A percentile compares a stretch with the other conserved stretches of the same genome.
Evolutionary conservation across 139 green algal genomes (phyloP).

Genomic region (Coccomyxa sp.): DNA sequence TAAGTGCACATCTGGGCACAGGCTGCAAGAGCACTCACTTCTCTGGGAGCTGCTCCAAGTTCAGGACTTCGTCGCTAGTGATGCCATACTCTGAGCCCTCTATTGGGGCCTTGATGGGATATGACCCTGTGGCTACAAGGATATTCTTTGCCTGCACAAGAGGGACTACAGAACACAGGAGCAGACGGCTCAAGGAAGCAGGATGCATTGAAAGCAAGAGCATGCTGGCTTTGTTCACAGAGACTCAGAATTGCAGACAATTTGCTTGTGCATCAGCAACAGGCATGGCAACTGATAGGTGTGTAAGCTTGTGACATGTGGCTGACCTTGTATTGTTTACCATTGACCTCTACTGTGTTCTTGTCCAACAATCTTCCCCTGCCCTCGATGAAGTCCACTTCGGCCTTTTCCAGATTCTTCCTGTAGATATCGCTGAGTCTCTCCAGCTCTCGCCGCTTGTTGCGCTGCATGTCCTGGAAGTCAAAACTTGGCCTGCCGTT

Average conservation of each 20-base stretch:
- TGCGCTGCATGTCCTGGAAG: constrained; percentile 9
- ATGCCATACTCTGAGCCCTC: constrained; percentile 86
- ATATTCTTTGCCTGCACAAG: constrained; percentile 67
- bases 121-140: constrained; percentile 84
- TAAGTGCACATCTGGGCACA: neutral
- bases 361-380: constrained; percentile 72
- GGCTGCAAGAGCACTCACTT: neutral
- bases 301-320: neutral
- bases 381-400: constrained; percentile 66
- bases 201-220: neutral
- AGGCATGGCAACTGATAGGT: too few relatives aligned
- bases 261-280: too few relatives aligned
- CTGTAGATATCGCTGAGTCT: constrained; percentile 90
- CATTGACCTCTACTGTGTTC: constrained; percentile 74
- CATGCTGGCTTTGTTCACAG: too few relatives aligned
- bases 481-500: constrained; percentile 3
- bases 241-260: too few relatives aligned
- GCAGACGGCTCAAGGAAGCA: neutral
- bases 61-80: constrained; percentile 87
- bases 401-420: constrained; percentile 73
- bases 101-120: constrained; percentile 69
- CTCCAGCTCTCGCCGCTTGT: constrained; percentile 79
- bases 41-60: constrained; percentile 51
- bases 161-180: neutral
- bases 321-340: constrained; percentile 34